These are phyloP conservation scores for Lippia alba DNA, from an alignment of 305 asterid species.

Conservation along the genomic window DNA sequence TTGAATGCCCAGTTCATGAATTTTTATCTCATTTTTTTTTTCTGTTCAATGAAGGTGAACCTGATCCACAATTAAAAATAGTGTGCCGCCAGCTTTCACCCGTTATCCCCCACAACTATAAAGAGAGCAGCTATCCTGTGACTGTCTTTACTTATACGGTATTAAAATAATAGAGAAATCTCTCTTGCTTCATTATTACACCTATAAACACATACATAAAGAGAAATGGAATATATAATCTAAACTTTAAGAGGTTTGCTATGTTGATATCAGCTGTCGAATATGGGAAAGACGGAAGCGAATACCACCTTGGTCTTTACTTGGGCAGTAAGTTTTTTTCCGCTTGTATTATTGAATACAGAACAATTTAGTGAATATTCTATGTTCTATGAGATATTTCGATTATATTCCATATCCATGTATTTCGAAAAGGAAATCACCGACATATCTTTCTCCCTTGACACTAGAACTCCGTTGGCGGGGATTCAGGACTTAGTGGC, in stretches of 20 bases:
- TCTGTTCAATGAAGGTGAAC: slow-evolving; percentile 74
- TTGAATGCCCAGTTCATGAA: slow-evolving; percentile 26
- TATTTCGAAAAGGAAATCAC: slow-evolving; percentile 18
- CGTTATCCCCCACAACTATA: slow-evolving; percentile 88
- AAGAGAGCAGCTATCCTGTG: slow-evolving; percentile 95
- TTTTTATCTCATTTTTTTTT: slow-evolving; percentile 36
- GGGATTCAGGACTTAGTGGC: slow-evolving; percentile 87
- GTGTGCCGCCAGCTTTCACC: slow-evolving; percentile 97
- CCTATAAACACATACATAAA: slow-evolving; percentile 15
- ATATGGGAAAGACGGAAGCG: slow-evolving; percentile 73
- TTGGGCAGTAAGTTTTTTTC: slow-evolving; percentile 79
- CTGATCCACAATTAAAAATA: slow-evolving; percentile 85
- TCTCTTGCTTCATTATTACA: slow-evolving; percentile 28
- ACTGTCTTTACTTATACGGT: slow-evolving; percentile 90
- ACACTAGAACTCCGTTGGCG: slow-evolving; percentile 93
- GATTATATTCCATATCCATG: slow-evolving; percentile 7
- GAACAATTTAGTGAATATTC: slow-evolving; percentile 2
- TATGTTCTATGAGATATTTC: slow-evolving; percentile 5
- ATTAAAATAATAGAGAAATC: slow-evolving; percentile 12
- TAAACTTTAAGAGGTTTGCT: slow-evolving; percentile 34
- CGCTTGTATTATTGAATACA: slow-evolving; percentile 19
- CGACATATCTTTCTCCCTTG: slow-evolving; percentile 35
- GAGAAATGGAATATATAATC: slow-evolving; percentile 22
- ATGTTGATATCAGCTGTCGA: slow-evolving; percentile 65
- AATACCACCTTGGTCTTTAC: slow-evolving; percentile 90